Conservation (phyloP, 768 basidiomycete species). For the Amanita subjunquillea region DNA sequence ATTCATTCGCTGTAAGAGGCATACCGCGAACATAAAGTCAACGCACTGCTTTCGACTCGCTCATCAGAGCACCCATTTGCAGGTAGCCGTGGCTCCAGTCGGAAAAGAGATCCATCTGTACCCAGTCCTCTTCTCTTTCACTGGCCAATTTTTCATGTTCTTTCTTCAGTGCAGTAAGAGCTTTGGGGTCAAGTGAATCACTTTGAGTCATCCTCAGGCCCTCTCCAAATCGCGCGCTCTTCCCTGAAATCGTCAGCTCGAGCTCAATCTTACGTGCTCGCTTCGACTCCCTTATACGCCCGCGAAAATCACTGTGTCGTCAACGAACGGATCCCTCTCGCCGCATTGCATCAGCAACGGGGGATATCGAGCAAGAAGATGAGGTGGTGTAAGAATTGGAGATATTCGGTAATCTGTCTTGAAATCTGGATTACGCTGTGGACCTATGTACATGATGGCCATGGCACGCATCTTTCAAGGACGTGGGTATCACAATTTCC, state of each 20-base stretch:
- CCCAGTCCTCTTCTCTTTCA: conserved; percentile 90
- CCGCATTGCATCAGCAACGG: conserved; percentile 91
- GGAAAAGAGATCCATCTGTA: conserved; percentile 84
- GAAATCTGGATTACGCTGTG: conserved; percentile 89
- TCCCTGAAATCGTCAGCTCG: conserved; percentile 47
- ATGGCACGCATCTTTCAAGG: conserved; percentile 93
- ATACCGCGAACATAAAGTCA: conserved; percentile 1
- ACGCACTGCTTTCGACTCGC: conserved; percentile 58
- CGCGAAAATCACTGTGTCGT: conserved; percentile 98
- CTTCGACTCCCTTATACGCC: conserved; percentile 92
- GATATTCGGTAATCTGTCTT: conserved; percentile 93
- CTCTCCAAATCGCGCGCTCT: conserved; percentile 55
- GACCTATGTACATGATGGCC: conserved; percentile 96
- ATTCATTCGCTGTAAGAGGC: not conserved
- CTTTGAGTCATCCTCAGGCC: conserved; percentile 48
- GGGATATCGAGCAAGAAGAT: conserved; percentile 86
- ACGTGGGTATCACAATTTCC: conserved; percentile 2
- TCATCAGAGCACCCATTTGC: conserved; percentile 87
- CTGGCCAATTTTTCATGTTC: conserved; percentile 51
- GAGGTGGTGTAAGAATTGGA: conserved; percentile 79
- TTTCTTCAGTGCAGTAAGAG: conserved; percentile 32
- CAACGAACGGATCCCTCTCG: conserved; percentile 90
- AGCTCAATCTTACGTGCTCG: conserved; percentile 70
- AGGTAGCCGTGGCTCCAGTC: conserved; percentile 98
- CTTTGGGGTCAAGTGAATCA: conserved; percentile 19